Percentiles rank a stretch among this genome's conserved stretches.
These are phyloP conservation scores for Aspergillus carlsbadensis DNA, from an alignment of 495 filamentous ascomycete genomes.

Conservation along the genomic window DNA sequence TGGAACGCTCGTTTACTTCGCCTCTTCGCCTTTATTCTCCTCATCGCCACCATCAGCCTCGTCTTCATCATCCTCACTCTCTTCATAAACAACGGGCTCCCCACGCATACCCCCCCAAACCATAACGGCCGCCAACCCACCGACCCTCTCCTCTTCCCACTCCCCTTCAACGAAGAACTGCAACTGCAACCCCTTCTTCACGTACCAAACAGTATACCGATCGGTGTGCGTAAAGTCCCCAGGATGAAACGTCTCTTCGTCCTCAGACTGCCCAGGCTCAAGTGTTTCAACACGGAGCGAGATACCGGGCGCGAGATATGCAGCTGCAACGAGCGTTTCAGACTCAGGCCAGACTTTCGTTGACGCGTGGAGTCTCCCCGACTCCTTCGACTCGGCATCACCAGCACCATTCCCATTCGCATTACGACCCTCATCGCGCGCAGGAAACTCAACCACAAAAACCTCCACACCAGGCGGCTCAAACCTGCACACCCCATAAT, in stretches of 20 bases:
- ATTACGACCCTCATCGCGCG: too few relatives aligned
- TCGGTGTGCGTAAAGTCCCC: not conserved
- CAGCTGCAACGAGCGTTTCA: not conserved
- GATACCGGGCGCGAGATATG: not conserved
- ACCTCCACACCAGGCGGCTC: not conserved
- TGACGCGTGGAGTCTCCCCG: not conserved
- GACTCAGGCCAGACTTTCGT: not conserved
- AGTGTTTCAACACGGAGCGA: not conserved
- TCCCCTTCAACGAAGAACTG: not conserved
- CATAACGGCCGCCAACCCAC: not conserved
- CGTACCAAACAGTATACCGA: not conserved
- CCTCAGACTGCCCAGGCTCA: not conserved
- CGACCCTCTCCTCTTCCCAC: not conserved
- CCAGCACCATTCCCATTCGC: too few relatives aligned
- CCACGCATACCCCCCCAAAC: too few relatives aligned
- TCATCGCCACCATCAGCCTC: too few relatives aligned
- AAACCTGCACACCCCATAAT: not conserved
- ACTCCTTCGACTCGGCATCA: too few relatives aligned
- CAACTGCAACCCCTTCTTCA: not conserved
- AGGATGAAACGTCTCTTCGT: too few relatives aligned
- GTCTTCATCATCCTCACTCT: too few relatives aligned
- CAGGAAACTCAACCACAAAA: too few relatives aligned
- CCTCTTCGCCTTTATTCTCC: not conserved
- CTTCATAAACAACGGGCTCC: too few relatives aligned
- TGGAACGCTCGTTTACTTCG: slow-evolving; percentile 53